A percentile compares a stretch with the other conserved stretches of the same genome.
Evolutionary conservation across 2,329 filamentous ascomycete species (phyloP).

Genomic region (Alternaria rosae): DNA sequence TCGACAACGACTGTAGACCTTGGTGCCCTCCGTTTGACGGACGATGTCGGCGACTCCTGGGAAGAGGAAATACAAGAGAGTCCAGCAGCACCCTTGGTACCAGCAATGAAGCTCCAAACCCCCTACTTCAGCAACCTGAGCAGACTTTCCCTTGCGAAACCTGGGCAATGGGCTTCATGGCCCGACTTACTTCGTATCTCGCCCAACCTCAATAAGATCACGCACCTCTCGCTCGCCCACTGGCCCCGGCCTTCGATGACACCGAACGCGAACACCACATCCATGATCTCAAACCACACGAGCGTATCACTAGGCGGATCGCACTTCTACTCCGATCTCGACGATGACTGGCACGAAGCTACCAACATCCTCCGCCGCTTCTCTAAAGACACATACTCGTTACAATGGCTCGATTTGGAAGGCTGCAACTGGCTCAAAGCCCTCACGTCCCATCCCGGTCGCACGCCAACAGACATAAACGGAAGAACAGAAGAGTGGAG

Average conservation of each 20-base stretch:
- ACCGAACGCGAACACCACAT: conserved; percentile 59
- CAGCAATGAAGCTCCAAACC: conserved; percentile 27
- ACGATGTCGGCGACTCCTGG: conserved; percentile 55
- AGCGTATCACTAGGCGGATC: conserved; percentile 60
- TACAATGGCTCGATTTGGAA: conserved; percentile 69
- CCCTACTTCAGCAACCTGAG: conserved; percentile 61
- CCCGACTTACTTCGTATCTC: conserved; percentile 62
- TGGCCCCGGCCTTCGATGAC: conserved; percentile 68
- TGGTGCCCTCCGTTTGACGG: conserved; percentile 20
- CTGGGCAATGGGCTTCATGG: conserved; percentile 61
- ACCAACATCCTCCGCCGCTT: conserved; percentile 64
- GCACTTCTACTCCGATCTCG: conserved; percentile 60
- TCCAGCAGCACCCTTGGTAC: background rate
- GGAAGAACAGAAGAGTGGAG: conserved; percentile 10
- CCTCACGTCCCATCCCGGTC: conserved; percentile 51
- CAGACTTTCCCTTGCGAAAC: conserved; percentile 65
- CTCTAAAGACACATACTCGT: conserved; percentile 63
- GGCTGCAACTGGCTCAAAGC: conserved; percentile 67
- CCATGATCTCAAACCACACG: conserved; percentile 52
- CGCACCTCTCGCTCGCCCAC: conserved; percentile 68
- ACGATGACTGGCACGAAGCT: conserved; percentile 65
- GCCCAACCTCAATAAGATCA: conserved; percentile 62
- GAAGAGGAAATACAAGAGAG: conserved; percentile 49
- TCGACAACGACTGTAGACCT: conserved; percentile 20
- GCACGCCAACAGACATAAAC: background rate